Evolutionary conservation across 768 basidiomycete genomes (phyloP), one percentile per base, ranked within the genome.

Genomic region (Pulveroboletus ravenelii): DNA sequence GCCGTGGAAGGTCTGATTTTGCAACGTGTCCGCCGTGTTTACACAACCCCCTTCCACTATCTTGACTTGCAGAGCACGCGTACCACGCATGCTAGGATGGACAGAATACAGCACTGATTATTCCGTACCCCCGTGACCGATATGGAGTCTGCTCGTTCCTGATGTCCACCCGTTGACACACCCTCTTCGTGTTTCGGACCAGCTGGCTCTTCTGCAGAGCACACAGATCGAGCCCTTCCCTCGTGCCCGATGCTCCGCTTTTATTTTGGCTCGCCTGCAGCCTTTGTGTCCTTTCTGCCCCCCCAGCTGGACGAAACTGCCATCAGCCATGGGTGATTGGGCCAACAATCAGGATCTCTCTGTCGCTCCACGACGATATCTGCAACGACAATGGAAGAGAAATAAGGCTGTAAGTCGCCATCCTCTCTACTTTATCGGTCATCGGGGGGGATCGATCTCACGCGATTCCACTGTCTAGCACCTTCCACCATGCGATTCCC

Each of bases 401-500:
- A 70, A 73, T 43, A 74, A 72, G 57, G 66, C 71, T 9, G 74
- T 72, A 45, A 58, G 72, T 58, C 13, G 20, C 46, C 4, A 12
- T 44, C 37, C 44, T 36, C 38, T 25, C 20, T 23, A 23, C 20
- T 23, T 23, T 23, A 60, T 61, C 58, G 23, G 17, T 17, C 30
- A 18, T 46, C 41, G 10, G 32, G 32, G 45, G 10, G 50, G 47
- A 61, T 54, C 53, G 47, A 51, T 60, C 53, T 52, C 13, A 59
- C 61, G 20, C 56, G 27, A 25, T 29, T 30, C 37, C 42, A 15
- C 12, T 32, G 36, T 53, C 40, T 47, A 79, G 78, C 60, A 76
- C 57, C 64, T 79, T 20, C 64, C 67, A 15, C 71, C 74, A 51
- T 73, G 75, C 29, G 70, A 70, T 55, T 79, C 78, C 27, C 66